These are phyloP conservation scores for Ramaria rubella DNA, from an alignment of 768 basidiomycete genomes.

Conservation along the genomic window DNA sequence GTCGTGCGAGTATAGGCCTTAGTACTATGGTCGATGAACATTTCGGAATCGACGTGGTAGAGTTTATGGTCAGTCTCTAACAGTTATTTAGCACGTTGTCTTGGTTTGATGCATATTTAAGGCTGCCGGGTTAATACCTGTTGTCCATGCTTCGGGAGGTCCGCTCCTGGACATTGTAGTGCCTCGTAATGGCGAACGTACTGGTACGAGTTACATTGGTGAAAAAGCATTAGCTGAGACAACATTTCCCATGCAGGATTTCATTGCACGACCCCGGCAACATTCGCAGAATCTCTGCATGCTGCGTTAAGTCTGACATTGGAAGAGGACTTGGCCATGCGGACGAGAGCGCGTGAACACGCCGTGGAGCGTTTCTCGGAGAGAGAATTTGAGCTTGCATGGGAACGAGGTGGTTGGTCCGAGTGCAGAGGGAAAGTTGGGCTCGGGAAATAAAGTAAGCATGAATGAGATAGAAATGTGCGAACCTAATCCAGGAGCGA, in stretches of 20 bases:
- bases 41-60: slow-evolving; percentile 96
- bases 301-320: slow-evolving; percentile 50
- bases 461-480: not conserved
- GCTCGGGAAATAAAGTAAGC: not conserved
- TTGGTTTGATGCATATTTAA: slow-evolving; percentile 26
- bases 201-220: slow-evolving; percentile 38
- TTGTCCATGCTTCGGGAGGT: slow-evolving; percentile 90
- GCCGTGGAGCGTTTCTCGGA: slow-evolving; percentile 72
- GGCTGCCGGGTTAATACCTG: slow-evolving; percentile 91
- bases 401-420: slow-evolving; percentile 1
- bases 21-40: slow-evolving; percentile 99
- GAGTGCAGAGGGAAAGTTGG: not conserved
- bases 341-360: slow-evolving; percentile 60
- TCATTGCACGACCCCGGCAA: slow-evolving; percentile 61
- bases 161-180: slow-evolving; percentile 89
- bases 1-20: slow-evolving; percentile 72
- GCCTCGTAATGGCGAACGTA: slow-evolving; percentile 61
- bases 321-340: slow-evolving; percentile 52
- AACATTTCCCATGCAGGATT: slow-evolving; percentile 44
- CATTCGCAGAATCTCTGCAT: slow-evolving; percentile 64
- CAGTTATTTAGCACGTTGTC: slow-evolving; percentile 12
- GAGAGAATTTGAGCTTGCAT: slow-evolving; percentile 47
- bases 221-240: not conserved
- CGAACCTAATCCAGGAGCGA: too few species aligned
- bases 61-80: slow-evolving; percentile 74